Base-by-base conservation (phyloP, 768 basidiomycete genomes). In the Hygrocybe coccinea region DNA sequence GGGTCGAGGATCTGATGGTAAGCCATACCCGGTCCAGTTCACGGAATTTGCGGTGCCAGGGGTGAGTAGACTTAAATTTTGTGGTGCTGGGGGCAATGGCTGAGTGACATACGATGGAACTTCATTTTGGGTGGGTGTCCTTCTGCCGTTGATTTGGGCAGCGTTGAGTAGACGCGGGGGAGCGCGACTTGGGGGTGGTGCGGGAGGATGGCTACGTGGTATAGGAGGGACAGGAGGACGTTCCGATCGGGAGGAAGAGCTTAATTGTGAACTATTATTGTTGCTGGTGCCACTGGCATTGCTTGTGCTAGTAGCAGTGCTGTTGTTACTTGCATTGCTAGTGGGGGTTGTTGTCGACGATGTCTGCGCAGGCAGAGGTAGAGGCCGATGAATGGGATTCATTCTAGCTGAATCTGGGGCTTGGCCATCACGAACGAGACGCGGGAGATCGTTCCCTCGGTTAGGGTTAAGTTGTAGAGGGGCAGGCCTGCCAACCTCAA, bases 401-500 rank as follows among this genome's bases (percentile, higher is more conserved):
- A 65, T 65, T 47, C 73, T 70, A 21, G 77, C 77, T n/a, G 85
- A 81, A 59, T 89, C 87, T 15, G 80, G 78, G 14, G 71, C 70
- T 58, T 72, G 62, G 24, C 76, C 77, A 59, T 89, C 85, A 49
- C 85, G 80, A 39, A 88, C 79, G 55, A 92, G 74, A 17, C 82
- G 83, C 5, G 91, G 91, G 1, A 93, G 81, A 64, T 87, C 85
- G 14, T 75, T 71, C 38, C 84, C 74, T 3, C 74, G 66, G 56
- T 77, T 77, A 1, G 77, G 76, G 15, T 81, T 77, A 9, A 95
- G 76, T 60, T 87, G 83, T n/a, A 95, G 74, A 0, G 93, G 92
- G 0, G 92, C 87, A 3, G 92, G 93, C 57, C 92, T 74, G 38
- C 76, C 79, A 50, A 74, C 80, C 60, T 82, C 69, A 52, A 67